Conservation (phyloP, 345 rosid genomes). For the Eucalyptus guilfoylei region DNA sequence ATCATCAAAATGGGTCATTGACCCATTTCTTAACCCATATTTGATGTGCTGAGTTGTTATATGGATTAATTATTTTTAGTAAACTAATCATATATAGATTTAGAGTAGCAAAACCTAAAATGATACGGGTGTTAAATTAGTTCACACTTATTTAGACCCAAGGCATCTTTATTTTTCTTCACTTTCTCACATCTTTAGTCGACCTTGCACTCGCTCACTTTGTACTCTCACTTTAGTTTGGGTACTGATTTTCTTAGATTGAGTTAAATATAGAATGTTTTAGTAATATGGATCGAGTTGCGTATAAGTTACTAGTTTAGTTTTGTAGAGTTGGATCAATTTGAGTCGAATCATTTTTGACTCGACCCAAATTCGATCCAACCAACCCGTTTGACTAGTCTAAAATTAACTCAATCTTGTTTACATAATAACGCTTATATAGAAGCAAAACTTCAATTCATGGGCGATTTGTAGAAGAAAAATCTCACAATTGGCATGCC, state of each 20-base stretch:
- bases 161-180: too few species aligned
- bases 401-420: background rate
- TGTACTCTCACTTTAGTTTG: too few species aligned
- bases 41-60: background rate
- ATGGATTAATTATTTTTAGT: background rate
- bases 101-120: background rate
- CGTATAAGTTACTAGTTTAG: background rate
- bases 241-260: background rate
- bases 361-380: fast-evolving
- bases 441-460: background rate
- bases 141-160: background rate
- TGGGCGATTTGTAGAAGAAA: background rate
- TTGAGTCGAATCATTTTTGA: fast-evolving
- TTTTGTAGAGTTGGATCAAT: too few species aligned
- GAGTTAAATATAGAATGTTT: too few species aligned
- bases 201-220: background rate
- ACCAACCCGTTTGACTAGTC: background rate
- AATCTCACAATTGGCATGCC: background rate
- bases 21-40: background rate
- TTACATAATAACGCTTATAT: background rate
- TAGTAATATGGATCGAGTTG: too few species aligned
- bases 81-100: too few species aligned
- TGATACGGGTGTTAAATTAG: too few species aligned
- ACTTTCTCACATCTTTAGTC: background rate
- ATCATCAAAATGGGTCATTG: too few species aligned